Base-by-base conservation (phyloP, 1,284 basidiomycete species). In the Ceratobasidium theobromae region DNA sequence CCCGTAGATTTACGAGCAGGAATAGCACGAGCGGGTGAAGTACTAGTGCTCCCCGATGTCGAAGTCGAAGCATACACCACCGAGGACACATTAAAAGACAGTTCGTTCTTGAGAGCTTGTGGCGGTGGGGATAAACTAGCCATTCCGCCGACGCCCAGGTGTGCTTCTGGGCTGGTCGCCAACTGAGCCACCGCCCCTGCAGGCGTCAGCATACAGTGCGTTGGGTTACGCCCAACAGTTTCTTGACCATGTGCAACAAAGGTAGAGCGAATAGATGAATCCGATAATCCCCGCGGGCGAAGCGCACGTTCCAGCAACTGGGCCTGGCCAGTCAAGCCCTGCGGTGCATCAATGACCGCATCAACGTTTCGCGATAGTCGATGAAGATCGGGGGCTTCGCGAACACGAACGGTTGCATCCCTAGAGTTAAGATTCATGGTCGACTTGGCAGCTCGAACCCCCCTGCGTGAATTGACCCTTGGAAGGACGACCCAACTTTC, bases 241-340 rank as follows among this genome's bases (percentile, higher is more conserved):
- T 12, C 27, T 12, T 49, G 54, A 0, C 70, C 74, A 48, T 78
- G 76, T 12, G 73, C 67, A 65, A 86, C 77, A 75, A 89, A 95
- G 0, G 90, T 90, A 1, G 91, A 89, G 68, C 87, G 89, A 68
- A 97, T 93, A 1, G 91, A 94, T 4, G 93, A 94, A 75, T 97
- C 95, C 0, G 89, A 93, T 41, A 96, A 76, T 0, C 93, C 92
- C 58, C 94, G 82, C 16, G 88, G 83, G 21, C 86, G 84, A 4
- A 95, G 79, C 3, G 85, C 86, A 27, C 87, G 84, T 66, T 89
- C 81, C n/a, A 87, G 76, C 67, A 8, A 72, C 70, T 21, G 73
- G 68, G 78, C 76, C 14, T 72, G 76, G 30, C 73, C 74, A 12
- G 74, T 73, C 4, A 72, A 70, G 32, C 71, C 72, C 8, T 74